Percentiles rank a stretch among this genome's conserved stretches.
phyloP scores from a whole-genome alignment of 2,329 filamentous ascomycete genomes.

The Verticillium albo-atrum region DNA sequence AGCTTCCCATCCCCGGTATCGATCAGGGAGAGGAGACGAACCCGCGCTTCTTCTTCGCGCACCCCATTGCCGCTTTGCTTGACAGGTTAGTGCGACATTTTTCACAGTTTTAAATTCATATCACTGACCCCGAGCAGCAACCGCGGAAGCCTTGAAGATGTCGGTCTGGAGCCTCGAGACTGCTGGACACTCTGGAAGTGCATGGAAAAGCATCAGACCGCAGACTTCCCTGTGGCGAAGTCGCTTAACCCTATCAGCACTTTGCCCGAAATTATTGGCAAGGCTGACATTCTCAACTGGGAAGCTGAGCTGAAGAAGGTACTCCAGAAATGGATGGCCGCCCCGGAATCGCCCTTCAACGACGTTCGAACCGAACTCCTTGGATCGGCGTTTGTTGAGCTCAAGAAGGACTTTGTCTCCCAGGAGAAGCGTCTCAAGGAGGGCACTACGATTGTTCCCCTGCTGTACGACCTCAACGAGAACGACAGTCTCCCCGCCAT shows the following conservation, averaged over 20 bases:
- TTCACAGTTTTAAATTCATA: not conserved
- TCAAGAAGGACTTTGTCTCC: not conserved
- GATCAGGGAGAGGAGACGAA: slow-evolving; percentile 37
- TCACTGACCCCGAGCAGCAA: slow-evolving; percentile 25
- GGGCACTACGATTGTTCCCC: slow-evolving; percentile 32
- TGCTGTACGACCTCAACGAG: slow-evolving; percentile 56
- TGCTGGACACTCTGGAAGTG: slow-evolving; percentile 61
- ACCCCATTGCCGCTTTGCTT: slow-evolving; percentile 60
- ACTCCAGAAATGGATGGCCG: slow-evolving; percentile 56
- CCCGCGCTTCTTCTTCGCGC: slow-evolving; percentile 53
- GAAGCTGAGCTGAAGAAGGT: slow-evolving; percentile 31
- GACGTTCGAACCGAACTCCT: slow-evolving; percentile 40
- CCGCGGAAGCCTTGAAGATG: slow-evolving; percentile 61
- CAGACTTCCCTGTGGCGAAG: slow-evolving; percentile 39
- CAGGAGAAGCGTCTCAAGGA: slow-evolving; percentile 6
- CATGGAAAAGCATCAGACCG: slow-evolving; percentile 55
- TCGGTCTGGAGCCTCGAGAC: slow-evolving; percentile 67
- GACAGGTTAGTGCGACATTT: slow-evolving; percentile 37
- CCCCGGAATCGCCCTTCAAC: slow-evolving; percentile 37
- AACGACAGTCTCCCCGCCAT: slow-evolving; percentile 67
- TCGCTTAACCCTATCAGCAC: slow-evolving; percentile 43
- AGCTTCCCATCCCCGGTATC: slow-evolving; percentile 38
- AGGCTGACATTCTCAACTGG: slow-evolving; percentile 64
- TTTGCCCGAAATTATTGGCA: slow-evolving; percentile 52
- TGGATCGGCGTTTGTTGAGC: not conserved